Base-by-base conservation (phyloP, 768 basidiomycete species). In the Krasilnikovozyma curviuscula region DNA sequence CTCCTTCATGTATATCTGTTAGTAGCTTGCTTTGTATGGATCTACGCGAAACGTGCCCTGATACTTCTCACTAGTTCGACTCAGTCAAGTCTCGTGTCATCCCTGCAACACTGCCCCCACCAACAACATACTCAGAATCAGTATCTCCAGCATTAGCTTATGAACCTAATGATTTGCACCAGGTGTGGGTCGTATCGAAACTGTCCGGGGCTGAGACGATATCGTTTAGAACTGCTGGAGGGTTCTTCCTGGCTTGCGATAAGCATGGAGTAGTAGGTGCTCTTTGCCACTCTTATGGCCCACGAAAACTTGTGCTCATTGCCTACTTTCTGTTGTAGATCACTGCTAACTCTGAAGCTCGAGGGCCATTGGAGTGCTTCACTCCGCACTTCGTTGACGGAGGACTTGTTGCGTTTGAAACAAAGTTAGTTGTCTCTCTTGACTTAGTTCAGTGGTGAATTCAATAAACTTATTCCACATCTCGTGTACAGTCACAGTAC, bases 351-450 rank as follows among this genome's bases (percentile, higher is more conserved):
- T 42, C 48, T 39, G 86, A 93, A 59, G 86, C 86, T 24, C 73
- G 86, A 28, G 88, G 86, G 1, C 81, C 83, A 4, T 83, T 91
- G 63, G 86, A 93, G 63, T 86, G 89, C 64, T 93, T 85, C 83
- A 81, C 80, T 3, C 80, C 85, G 10, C 50, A 52, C 14, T 73
- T 84, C 23, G 68, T 86, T 48, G 64, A 83, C 16, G n/a, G 55
- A 44, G 28, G 83, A 82, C 18, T 46, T 1, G 5, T 52, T 7
- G 50, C 50, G 3, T 31, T 52, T 8, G 50, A 52, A 27, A 52
- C 50, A 2, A 31, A 44, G 50, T 52, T 1, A 28, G 50, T 52
- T 9, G n/a, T 32, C 21, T 16, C 27, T 35, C 30, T 13, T 33
- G 14, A 19, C 45, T 34, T 9, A 14, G 13, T 40, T 16, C 24